Evolutionary conservation across 306 rosid genomes (phyloP), one percentile per base, ranked within the genome.

Genomic region (Malus asiatica): DNA sequence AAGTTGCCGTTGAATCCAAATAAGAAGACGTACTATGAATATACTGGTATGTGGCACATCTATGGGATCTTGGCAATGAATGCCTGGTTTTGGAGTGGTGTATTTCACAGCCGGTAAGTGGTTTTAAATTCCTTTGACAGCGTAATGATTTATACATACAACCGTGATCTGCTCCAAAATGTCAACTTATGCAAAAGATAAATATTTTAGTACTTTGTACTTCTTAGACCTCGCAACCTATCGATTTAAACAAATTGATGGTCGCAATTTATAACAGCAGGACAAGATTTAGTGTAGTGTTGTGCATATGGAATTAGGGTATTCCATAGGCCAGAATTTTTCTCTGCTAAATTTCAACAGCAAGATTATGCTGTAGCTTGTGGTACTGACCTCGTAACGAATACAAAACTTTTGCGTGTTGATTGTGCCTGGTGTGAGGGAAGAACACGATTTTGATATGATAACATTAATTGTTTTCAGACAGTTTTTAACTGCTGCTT

Each of bases 81-180:
- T 83, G 75, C 96, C 77, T 92, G 93, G 90, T 87, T 95, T 72
- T 95, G 99, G 99, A 90, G 92, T 81, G 92, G 93, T 71, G 96
- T 89, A 78, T 95, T 87, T 80, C 99, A 86, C 79, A 89, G 97
- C 69, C 88, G 99, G 99, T 92, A 84, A 89, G 95, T 53, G 59
- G 19, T 42, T 62, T n/a, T 22, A 45, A 46, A 23, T 66, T 64
- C 30, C 51, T 66, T 51, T 29, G 53, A 16, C 23, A 42, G 5
- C 23, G 9, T 44, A 19, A 32, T 59, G 32, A 35, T 42, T 74
- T 40, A 16, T 40, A 15, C 23, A 30, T 65, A 35, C 59, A 33
- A 23, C 15, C 25, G 13, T 71, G 11, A 10, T 72, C 22, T 59
- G 35, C 44, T 35, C 58, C 57, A 23, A 23, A 14, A 15, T 46